Percentiles rank a stretch among this genome's conserved stretches.
Evolutionary conservation across 768 basidiomycete genomes (phyloP).

Genomic region (Suillus brevipes): DNA sequence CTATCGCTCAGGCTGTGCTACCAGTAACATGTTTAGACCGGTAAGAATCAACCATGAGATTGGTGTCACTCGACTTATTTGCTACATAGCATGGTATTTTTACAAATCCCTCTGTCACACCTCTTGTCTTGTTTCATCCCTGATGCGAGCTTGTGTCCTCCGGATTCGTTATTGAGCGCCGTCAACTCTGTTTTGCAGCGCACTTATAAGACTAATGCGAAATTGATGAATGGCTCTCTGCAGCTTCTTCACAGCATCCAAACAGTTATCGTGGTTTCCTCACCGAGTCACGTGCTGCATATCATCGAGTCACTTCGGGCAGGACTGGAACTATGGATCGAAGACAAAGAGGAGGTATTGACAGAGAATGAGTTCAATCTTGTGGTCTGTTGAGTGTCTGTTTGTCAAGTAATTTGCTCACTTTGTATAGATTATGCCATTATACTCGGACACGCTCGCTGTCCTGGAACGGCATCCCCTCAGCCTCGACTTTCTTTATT

Average conservation of each 20-base stretch:
- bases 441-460: constrained; percentile 49
- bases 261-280: constrained; percentile 31
- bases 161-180: constrained; percentile 26
- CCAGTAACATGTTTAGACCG: background rate
- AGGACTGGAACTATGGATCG: constrained; percentile 52
- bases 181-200: constrained; percentile 33
- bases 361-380: constrained; percentile 45
- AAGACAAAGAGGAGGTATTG: constrained; percentile 44
- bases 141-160: constrained; percentile 13
- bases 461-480: constrained; percentile 40
- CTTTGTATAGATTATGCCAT: constrained; percentile 25
- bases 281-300: constrained; percentile 30
- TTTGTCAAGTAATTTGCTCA: background rate
- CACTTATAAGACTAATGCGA: constrained; percentile 35
- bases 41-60: background rate
- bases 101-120: constrained; percentile 16
- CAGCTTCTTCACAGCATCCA: constrained; percentile 39
- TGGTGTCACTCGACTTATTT: background rate
- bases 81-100: background rate
- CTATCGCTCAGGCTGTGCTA: constrained; percentile 6
- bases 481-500: constrained; percentile 40
- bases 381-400: constrained; percentile 39
- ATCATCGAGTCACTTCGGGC: constrained; percentile 39
- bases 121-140: constrained; percentile 16
- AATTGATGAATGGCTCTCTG: constrained; percentile 31